A percentile compares a stretch with the other conserved stretches of the same genome.
These are phyloP conservation scores for Raddia distichophylla DNA, from an alignment of 176 grass and related monocot species.

Conservation along the genomic window DNA sequence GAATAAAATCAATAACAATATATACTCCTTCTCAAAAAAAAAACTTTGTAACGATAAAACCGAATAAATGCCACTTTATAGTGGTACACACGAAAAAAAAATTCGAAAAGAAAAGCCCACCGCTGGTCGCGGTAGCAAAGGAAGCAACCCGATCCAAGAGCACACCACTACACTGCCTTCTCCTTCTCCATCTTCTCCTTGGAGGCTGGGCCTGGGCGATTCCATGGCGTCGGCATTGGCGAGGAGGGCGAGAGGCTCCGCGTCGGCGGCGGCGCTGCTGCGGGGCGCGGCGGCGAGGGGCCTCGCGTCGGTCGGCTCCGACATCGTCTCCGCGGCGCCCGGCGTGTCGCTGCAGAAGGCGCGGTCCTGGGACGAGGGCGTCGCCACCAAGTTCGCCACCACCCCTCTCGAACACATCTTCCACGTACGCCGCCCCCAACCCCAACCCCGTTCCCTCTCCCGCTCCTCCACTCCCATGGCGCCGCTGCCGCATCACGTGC, in stretches of 20 bases:
- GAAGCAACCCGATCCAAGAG: no score
- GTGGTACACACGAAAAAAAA: no score
- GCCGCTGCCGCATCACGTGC: neutral
- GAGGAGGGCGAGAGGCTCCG: constrained; percentile 50
- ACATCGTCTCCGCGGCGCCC: constrained; percentile 70
- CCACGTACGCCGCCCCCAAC: constrained; percentile 38
- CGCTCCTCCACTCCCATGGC: neutral
- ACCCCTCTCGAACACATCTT: constrained; percentile 89
- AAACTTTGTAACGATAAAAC: no score
- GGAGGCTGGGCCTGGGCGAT: constrained; percentile 28
- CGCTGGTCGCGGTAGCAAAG: no score
- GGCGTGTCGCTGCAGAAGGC: constrained; percentile 88
- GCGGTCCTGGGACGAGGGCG: constrained; percentile 88
- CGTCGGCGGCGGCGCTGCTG: constrained; percentile 27
- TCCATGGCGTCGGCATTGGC: constrained; percentile 78
- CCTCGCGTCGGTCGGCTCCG: constrained; percentile 58
- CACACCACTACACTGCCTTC: no score
- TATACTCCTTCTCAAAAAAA: no score
- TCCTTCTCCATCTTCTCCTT: neutral
- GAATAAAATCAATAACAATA: no score
- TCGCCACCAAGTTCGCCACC: constrained; percentile 85
- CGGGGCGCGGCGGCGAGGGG: constrained; percentile 39
- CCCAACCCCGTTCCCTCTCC: neutral
- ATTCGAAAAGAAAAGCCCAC: no score
- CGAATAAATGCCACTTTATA: no score